Conservation (phyloP, 805 yeast species). For the Spathaspora hagerdaliae region DNA sequence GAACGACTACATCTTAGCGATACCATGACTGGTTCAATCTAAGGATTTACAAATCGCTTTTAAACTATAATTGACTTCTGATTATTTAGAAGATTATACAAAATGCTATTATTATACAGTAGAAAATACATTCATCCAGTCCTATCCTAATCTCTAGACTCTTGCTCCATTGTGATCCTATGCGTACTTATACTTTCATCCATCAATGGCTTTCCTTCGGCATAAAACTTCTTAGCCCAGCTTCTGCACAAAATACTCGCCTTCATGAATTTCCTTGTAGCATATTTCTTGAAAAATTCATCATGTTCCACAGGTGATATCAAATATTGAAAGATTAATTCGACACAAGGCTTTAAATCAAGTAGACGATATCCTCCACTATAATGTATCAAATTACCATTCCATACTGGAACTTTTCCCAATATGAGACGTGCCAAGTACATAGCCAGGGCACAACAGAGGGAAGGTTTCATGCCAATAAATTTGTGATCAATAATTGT, state of each 20-base stretch:
- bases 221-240: slow-evolving; percentile 66
- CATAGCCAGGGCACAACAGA: slow-evolving; percentile 86
- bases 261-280: slow-evolving; percentile 82
- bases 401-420: slow-evolving; percentile 69
- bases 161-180: slow-evolving; percentile 13
- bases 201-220: slow-evolving; percentile 42
- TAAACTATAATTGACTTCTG: no score
- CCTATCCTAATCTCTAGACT: neutral
- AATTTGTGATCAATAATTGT: slow-evolving; percentile 73
- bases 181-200: slow-evolving; percentile 19
- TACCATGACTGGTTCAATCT: no score
- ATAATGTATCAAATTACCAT: slow-evolving; percentile 81
- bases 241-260: slow-evolving; percentile 76
- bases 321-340: slow-evolving; percentile 71
- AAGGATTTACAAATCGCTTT: neutral
- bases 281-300: slow-evolving; percentile 90
- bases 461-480: slow-evolving; percentile 69
- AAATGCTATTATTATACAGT: neutral
- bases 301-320: slow-evolving; percentile 83
- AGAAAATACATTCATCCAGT: neutral
- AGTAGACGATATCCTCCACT: slow-evolving; percentile 82
- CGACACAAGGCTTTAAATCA: slow-evolving; percentile 69
- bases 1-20: no score
- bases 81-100: neutral
- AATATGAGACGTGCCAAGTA: slow-evolving; percentile 72